Base-by-base conservation (phyloP, 768 basidiomycete species). In the Serendipita vermifera region DNA sequence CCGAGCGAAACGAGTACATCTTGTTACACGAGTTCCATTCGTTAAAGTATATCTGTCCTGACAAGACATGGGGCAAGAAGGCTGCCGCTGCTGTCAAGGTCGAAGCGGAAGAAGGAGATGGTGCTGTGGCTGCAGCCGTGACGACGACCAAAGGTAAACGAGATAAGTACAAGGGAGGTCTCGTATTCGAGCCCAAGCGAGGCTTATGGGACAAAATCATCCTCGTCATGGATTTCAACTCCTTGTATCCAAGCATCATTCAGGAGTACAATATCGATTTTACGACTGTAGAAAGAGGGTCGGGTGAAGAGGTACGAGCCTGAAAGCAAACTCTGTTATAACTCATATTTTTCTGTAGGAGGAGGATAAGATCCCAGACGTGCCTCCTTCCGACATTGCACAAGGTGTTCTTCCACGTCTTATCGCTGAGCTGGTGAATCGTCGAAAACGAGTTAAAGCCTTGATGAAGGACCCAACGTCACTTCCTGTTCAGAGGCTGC, bases 141-240 rank as follows among this genome's bases (percentile, higher is more conserved):
- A 60, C 62, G 2, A 67, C 74, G 3, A 69, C 71, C 29, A 88
- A 88, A 63, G 72, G 74, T 38, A 88, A 84, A 65, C 80, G 82
- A 53, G 94, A 97, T 71, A 98, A 97, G 71, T 99, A 90, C 73
- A 96, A 98, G 71, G 96, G 96, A 67, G 96, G 96, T 69, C 76
- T 98, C 54, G 96, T 99, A 17, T 92, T 99, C 61, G 89, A 96
- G 58, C 96, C 96, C 2, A 93, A 96, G 71, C 76, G 88, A 55
- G 90, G 93, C 9, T 73, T 99, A 36, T 98, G 90, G 88, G 96
- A 98, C 73, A 93, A 83, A 63, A 96, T 77, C 66, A 87, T 98
- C 69, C 77, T 99, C 15, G 96, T 99, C 69, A 99, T 99, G 96
- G 96, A 99, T 69, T 99, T 98, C 82, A 99, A 99, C 70, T 96